These are phyloP conservation scores for Ochetophila trinervis DNA, from an alignment of 306 rosid species.

Conservation along the genomic window DNA sequence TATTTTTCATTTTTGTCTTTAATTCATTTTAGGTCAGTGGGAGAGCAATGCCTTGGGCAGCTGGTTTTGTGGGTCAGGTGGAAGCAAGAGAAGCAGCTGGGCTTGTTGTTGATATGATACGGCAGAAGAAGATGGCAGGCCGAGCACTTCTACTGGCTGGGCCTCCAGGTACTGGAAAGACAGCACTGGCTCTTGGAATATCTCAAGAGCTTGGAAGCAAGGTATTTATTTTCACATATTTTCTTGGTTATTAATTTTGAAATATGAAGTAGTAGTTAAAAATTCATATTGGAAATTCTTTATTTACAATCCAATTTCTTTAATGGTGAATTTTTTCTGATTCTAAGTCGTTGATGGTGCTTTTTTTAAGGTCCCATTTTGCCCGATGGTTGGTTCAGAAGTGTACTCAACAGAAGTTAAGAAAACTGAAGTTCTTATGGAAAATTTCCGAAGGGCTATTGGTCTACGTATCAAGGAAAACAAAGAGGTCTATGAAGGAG, in stretches of 20 bases:
- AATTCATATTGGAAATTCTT: background rate
- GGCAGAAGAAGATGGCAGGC: conserved; percentile 98
- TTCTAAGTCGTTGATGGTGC: background rate
- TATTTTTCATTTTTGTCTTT: too few relatives aligned
- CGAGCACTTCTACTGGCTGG: conserved; percentile 94
- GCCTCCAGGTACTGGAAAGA: conserved; percentile 97
- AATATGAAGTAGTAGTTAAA: background rate
- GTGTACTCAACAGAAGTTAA: conserved; percentile 95
- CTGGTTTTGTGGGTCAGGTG: conserved; percentile 94
- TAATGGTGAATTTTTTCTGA: background rate
- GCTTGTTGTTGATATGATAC: conserved; percentile 88
- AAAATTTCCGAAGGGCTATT: conserved; percentile 84
- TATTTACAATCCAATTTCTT: background rate
- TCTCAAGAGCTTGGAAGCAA: conserved; percentile 98
- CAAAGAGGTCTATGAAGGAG: conserved; percentile 97
- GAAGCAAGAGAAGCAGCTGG: conserved; percentile 96
- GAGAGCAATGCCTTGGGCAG: conserved; percentile 68
- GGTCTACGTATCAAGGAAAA: conserved; percentile 94
- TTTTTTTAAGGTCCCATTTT: conserved; percentile 68
- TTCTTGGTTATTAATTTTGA: background rate
- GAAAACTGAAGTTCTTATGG: conserved; percentile 96
- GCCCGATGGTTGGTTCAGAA: conserved; percentile 99
- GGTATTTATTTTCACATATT: conserved; percentile 41
- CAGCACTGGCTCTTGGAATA: conserved; percentile 91
- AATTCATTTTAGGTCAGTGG: conserved; percentile 51